Evolutionary conservation across 139 green algal species (phyloP).

Genomic region (Raphidocelis subcapitata): DNA sequence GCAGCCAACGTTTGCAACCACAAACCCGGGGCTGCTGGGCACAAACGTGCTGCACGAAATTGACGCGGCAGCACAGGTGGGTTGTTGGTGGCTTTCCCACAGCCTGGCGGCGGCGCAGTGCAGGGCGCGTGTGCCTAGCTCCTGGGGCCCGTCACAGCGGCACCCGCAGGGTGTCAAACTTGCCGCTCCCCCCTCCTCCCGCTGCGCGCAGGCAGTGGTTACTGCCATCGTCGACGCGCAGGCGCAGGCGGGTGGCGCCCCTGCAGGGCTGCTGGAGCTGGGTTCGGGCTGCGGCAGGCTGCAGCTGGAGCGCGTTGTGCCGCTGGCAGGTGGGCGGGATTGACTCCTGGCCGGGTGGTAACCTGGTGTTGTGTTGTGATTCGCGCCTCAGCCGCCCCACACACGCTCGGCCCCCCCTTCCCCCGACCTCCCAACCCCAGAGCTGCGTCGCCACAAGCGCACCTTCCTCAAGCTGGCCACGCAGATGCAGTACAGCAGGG

Average conservation of each 20-base stretch:
- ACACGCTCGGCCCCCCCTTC: too few species aligned
- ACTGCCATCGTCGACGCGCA: conserved; percentile 66
- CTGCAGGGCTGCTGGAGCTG: conserved; percentile 49
- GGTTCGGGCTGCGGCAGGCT: conserved; percentile 27
- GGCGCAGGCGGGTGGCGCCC: conserved; percentile 31
- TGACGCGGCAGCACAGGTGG: conserved; percentile 73
- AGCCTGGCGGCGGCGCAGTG: background rate
- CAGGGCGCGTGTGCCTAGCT: background rate
- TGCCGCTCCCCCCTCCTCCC: background rate
- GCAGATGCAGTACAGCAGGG: conserved; percentile 54
- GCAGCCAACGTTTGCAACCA: conserved; percentile 67
- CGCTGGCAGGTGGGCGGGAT: conserved; percentile 34
- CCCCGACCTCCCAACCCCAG: too few species aligned
- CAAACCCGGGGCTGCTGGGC: conserved; percentile 49
- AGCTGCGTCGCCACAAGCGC: conserved; percentile 86
- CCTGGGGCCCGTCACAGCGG: background rate
- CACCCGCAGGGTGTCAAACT: background rate
- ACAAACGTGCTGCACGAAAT: conserved; percentile 91
- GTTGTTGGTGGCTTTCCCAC: background rate
- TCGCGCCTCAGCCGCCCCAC: too few species aligned
- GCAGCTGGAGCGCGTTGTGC: conserved; percentile 37
- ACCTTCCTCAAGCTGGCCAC: conserved; percentile 84
- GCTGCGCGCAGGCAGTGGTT: conserved; percentile 54
- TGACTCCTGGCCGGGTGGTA: background rate
- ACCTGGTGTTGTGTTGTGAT: background rate